Percentiles rank a stretch among this genome's conserved stretches.
phyloP scores from a whole-genome alignment of 2,329 filamentous ascomycete species.

The Cryphonectria carpinicola region DNA sequence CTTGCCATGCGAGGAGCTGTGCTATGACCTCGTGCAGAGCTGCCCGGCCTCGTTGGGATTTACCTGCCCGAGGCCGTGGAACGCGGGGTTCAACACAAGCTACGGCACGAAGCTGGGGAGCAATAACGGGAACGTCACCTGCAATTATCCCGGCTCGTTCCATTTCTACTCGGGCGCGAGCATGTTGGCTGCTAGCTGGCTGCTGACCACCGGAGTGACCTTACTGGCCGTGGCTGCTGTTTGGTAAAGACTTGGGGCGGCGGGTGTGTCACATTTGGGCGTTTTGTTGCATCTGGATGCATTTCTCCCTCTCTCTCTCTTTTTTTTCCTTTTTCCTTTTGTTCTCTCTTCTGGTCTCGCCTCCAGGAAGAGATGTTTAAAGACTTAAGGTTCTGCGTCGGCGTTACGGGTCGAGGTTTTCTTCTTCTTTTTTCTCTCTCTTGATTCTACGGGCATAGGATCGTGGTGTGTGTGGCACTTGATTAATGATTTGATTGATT shows the following conservation, averaged over 20 bases:
- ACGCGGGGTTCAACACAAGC: constrained; percentile 49
- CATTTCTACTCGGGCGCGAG: constrained; percentile 49
- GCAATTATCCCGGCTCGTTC: constrained; percentile 65
- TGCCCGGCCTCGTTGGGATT: constrained; percentile 82
- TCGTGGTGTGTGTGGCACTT: neutral
- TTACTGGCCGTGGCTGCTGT: constrained; percentile 13
- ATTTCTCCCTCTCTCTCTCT: no score
- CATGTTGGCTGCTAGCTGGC: constrained; percentile 33
- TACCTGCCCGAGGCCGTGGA: constrained; percentile 63
- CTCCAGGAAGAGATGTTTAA: neutral
- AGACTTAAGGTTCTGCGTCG: constrained; percentile 2
- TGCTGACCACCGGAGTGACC: constrained; percentile 24
- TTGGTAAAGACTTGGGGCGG: constrained; percentile 8
- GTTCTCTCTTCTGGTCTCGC: neutral
- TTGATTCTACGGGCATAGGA: neutral
- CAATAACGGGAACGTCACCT: constrained; percentile 43
- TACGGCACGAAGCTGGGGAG: constrained; percentile 43
- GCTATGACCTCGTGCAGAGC: constrained; percentile 81
- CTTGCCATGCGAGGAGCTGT: constrained; percentile 84
- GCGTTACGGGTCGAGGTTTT: neutral
- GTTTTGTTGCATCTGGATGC: neutral
- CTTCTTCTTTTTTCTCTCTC: neutral
- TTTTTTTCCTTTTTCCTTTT: no score
- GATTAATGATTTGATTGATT: neutral
- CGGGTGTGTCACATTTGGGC: neutral